A percentile compares a stretch with the other conserved stretches of the same genome.
Conservation (phyloP, 2,329 filamentous ascomycete species). For the Biscogniauxia marginata region DNA sequence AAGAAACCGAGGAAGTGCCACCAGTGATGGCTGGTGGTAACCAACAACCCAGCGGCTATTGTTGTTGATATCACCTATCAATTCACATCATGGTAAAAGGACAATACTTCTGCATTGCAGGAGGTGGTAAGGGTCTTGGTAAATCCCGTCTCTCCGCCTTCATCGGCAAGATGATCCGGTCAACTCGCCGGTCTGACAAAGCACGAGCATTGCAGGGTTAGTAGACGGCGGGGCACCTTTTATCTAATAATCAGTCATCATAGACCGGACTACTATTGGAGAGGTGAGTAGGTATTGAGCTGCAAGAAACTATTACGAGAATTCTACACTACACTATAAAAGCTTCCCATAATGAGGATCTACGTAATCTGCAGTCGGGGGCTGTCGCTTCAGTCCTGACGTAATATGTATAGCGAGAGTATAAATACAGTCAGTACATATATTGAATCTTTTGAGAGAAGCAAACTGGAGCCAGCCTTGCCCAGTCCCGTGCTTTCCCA, state of each 20-base stretch:
- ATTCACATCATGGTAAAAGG: neutral
- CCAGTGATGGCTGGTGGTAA: neutral
- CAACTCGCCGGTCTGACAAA: neutral
- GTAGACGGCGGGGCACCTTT: neutral
- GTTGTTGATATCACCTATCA: neutral
- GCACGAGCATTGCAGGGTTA: neutral
- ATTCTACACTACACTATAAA: neutral
- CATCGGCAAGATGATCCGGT: neutral
- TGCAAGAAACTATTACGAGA: neutral
- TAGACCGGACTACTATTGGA: neutral
- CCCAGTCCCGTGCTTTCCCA: neutral
- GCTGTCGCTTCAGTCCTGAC: neutral
- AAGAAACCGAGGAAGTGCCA: slow-evolving; percentile 2
- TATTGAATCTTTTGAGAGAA: neutral
- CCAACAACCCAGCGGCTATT: neutral
- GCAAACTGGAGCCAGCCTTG: neutral
- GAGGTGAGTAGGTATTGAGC: neutral
- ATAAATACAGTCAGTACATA: too few species aligned
- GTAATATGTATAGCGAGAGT: neutral
- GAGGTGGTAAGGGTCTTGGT: neutral
- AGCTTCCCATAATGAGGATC: neutral
- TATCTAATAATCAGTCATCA: neutral
- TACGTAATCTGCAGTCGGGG: neutral
- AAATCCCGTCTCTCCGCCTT: neutral
- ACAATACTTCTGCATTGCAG: slow-evolving; percentile 3